These are phyloP conservation scores for Backusella tuberculispora DNA, from an alignment of 192 early-diverging fungal species.

Conservation along the genomic window DNA sequence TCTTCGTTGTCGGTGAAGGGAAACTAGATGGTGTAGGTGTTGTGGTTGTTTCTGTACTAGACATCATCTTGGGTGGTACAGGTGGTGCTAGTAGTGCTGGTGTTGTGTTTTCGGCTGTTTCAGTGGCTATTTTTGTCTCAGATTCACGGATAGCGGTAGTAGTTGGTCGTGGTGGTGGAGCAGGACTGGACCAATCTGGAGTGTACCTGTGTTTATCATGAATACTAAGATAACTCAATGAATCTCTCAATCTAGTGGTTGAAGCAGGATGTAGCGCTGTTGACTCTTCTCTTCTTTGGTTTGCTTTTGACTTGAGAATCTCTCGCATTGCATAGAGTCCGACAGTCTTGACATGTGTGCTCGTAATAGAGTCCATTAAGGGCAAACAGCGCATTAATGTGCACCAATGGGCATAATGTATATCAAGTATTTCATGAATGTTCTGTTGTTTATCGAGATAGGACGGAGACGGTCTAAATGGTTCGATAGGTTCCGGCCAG, in stretches of 20 bases:
- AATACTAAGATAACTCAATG: background rate
- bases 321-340: slow-evolving; percentile 26
- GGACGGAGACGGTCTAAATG: background rate
- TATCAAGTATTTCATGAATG: slow-evolving; percentile 3
- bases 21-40: slow-evolving; percentile 3
- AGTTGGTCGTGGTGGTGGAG: background rate
- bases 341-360: slow-evolving; percentile 18
- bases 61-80: slow-evolving; percentile 4
- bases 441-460: background rate
- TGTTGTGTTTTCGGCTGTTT: background rate
- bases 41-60: slow-evolving; percentile 5
- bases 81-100: background rate
- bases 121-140: slow-evolving; percentile 9
- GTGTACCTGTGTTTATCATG: slow-evolving; percentile 11
- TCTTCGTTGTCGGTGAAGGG: background rate
- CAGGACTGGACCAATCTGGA: background rate
- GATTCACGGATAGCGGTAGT: background rate
- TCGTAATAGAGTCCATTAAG: slow-evolving; percentile 17
- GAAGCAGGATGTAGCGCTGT: background rate
- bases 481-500: slow-evolving; percentile 14
- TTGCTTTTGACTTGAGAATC: slow-evolving; percentile 20
- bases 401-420: slow-evolving; percentile 28
- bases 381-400: slow-evolving; percentile 27
- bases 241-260: background rate
- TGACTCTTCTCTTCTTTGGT: background rate